A percentile compares a stretch with the other conserved stretches of the same genome.
These are phyloP conservation scores for Quercus phellos DNA, from an alignment of 331 rosid species.

Conservation along the genomic window DNA sequence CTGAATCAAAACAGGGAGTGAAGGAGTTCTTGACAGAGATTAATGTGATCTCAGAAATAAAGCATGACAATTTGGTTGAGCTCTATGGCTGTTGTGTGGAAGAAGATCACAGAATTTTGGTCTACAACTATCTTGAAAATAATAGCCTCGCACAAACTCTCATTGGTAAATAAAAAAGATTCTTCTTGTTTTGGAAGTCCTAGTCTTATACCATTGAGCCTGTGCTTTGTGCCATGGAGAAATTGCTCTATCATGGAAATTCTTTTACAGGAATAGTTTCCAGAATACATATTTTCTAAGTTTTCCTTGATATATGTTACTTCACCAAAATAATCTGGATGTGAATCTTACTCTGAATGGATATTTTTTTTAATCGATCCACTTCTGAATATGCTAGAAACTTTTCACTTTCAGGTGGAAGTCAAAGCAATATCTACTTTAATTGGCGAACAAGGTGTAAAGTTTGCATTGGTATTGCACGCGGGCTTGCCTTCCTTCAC, in stretches of 20 bases:
- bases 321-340: not conserved
- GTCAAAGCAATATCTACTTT: constrained; percentile 43
- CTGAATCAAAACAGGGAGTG: constrained; percentile 85
- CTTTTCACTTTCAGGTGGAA: constrained; percentile 53
- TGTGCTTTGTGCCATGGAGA: not conserved
- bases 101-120: constrained; percentile 64
- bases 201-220: not conserved
- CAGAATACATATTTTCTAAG: not conserved
- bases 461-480: constrained; percentile 69
- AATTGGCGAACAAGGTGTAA: constrained; percentile 56
- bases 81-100: constrained; percentile 86
- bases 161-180: constrained; percentile 44
- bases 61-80: constrained; percentile 83
- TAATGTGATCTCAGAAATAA: constrained; percentile 64
- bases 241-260: not conserved
- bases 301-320: not conserved
- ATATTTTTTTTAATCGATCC: not conserved
- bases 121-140: constrained; percentile 90
- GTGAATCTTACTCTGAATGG: not conserved
- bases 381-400: constrained; percentile 6
- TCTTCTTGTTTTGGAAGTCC: not conserved
- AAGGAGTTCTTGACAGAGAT: constrained; percentile 93
- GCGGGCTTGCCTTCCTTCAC: constrained; percentile 85
- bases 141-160: constrained; percentile 79
- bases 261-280: not conserved